A percentile compares a stretch with the other conserved stretches of the same genome.
phyloP scores from a whole-genome alignment of 805 yeast species.

The Hagleromyces aurorensis region DNA sequence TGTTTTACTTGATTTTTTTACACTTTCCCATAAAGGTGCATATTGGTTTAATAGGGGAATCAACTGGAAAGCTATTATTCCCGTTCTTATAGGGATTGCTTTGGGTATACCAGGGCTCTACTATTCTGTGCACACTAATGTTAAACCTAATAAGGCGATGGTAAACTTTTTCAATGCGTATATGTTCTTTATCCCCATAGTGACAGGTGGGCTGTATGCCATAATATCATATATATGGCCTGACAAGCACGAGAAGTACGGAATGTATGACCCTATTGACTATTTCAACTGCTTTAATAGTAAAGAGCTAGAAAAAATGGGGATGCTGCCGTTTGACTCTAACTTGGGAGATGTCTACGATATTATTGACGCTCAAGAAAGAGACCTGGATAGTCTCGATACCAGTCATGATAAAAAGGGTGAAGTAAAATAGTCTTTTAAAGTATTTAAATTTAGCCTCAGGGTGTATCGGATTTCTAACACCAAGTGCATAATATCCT shows the following conservation, averaged over 20 bases:
- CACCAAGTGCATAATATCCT: too few species aligned
- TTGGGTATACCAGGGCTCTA: constrained; percentile 19
- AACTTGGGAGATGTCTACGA: constrained; percentile 6
- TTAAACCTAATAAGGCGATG: constrained; percentile 12
- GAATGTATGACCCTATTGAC: constrained; percentile 15
- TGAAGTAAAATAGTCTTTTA: too few species aligned
- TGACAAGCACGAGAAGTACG: constrained; percentile 10
- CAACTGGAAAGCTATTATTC: constrained; percentile 12
- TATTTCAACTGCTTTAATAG: constrained; percentile 20
- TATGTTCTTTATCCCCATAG: constrained; percentile 17
- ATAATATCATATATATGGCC: constrained; percentile 11
- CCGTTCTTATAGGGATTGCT: constrained; percentile 11
- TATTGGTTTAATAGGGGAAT: constrained; percentile 18
- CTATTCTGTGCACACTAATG: constrained; percentile 10
- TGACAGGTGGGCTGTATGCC: constrained; percentile 12
- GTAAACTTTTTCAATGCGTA: constrained; percentile 18
- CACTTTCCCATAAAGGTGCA: constrained; percentile 17
- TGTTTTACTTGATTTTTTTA: constrained; percentile 31
- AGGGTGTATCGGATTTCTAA: too few species aligned
- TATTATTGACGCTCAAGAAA: constrained; percentile 7
- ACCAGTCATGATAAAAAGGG: too few species aligned
- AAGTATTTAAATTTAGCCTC: too few species aligned
- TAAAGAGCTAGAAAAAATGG: constrained; percentile 10
- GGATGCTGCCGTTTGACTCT: constrained; percentile 13
- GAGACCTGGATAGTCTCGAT: constrained; percentile 1